Evolutionary conservation across 1,284 basidiomycete species (phyloP), one percentile per base, ranked within the genome.

Genomic region (Leccinum subrobustum): DNA sequence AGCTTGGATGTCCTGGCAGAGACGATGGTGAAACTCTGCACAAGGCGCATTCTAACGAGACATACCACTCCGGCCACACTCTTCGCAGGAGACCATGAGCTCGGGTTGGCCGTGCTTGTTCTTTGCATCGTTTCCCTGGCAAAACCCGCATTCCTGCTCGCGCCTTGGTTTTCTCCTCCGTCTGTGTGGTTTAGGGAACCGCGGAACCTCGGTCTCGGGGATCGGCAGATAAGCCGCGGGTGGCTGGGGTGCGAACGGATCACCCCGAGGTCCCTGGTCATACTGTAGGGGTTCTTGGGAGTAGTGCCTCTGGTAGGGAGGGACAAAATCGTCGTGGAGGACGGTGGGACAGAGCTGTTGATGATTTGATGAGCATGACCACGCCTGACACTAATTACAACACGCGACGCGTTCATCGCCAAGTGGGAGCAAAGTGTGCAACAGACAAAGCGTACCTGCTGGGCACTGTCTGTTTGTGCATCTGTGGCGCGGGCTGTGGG

Each of bases 191-290:
- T 81, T 86, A 16, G 73, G 65, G 25, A 75, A 70, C 20, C 76
- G 77, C 62, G 63, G 60, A 59, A 60, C 52, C 25, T 65, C 62
- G 59, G 73, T 67, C 60, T 73, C 67, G 58, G 73, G 76, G 61
- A 81, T 75, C 60, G 79, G 80, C 61, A 85, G 77, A 76, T 79
- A 87, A 56, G 79, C 72, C 60, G 77, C 76, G 52, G 78, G 76
- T 59, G 81, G 81, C 63, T 81, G 83, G 44, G 85, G 88, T 55
- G 88, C 87, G 71, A 91, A 92, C 39, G 89, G 89, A 76, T 92
- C 90, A 62, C 90, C 89, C 68, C 89, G 87, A 16, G 90, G 90
- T 20, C 83, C 88, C 72, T 88, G 84, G 39, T 85, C 81, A 69
- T 89, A 90, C 60, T 84, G 72, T 73, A 67, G 69, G 61, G 68